A percentile compares a stretch with the other conserved stretches of the same genome.
Conservation (phyloP, 148 eudicot genomes). For the Amaranthus hypochondriacus region DNA sequence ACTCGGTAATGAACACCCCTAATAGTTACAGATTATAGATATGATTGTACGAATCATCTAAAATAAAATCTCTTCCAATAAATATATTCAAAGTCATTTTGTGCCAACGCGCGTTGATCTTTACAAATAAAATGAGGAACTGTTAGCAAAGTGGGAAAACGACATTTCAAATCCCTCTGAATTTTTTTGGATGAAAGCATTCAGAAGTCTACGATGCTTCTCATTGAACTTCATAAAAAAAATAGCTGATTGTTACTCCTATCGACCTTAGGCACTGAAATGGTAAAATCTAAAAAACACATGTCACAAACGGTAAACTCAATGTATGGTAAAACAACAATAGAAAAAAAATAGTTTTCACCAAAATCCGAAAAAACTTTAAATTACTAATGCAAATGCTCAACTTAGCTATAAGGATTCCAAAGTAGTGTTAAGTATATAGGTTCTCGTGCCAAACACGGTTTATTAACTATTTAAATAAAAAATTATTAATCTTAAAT, state of each 20-base stretch:
- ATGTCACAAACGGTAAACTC: conserved; percentile 91
- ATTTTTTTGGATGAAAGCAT: conserved; percentile 88
- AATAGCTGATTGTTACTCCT: conserved; percentile 49
- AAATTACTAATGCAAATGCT: conserved; percentile 81
- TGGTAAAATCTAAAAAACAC: conserved; percentile 55
- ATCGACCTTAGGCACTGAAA: conserved; percentile 69
- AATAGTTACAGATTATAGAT: too few relatives aligned
- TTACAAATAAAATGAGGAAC: conserved; percentile 96
- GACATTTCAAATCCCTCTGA: conserved; percentile 96
- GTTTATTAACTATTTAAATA: too few relatives aligned
- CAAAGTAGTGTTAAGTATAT: conserved; percentile 37
- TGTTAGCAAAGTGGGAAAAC: conserved; percentile 82
- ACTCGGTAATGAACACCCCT: too few relatives aligned
- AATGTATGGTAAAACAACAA: conserved; percentile 77
- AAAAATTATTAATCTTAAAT: too few relatives aligned
- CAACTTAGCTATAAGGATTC: conserved; percentile 95
- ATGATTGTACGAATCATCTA: conserved; percentile 98
- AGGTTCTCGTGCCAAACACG: too few relatives aligned
- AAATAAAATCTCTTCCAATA: conserved; percentile 94
- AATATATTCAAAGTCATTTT: conserved; percentile 91
- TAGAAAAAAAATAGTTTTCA: conserved; percentile 91
- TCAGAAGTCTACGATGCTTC: conserved; percentile 81
- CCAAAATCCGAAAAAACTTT: conserved; percentile 61
- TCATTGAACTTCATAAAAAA: conserved; percentile 87
- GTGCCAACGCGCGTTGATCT: conserved; percentile 77